Evolutionary conservation across 2,329 filamentous ascomycete species (phyloP), one percentile per base, ranked within the genome.

Genomic region (Claviceps digitariae): DNA sequence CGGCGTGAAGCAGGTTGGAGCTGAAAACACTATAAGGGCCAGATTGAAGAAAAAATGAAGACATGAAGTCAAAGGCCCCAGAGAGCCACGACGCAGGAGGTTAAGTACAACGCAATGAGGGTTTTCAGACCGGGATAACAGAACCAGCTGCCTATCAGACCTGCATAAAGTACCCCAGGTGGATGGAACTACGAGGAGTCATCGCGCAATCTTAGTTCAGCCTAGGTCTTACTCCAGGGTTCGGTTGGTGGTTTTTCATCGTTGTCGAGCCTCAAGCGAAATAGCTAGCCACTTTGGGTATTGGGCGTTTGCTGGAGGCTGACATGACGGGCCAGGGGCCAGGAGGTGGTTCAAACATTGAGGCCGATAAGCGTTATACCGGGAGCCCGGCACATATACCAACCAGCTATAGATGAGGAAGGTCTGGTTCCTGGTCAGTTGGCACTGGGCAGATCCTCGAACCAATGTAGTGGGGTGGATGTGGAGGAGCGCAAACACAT

Each of bases 181-280:
- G 23, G 34, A 41, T 46, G 20, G 17, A 25, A 17, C 20, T n/a
- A 40, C 8, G 55, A 55, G 46, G 55, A 57, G 55, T 55, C 51
- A 56, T 50, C 49, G 51, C 40, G 52, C 13, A 38, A 53, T 48
- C 50, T 47, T 29, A 44, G n/a, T 36, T 31, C 20, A 52, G 44
- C 17, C 17, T 50, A 56, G 54, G 21, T 51, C 51, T 47, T 17
- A 53, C 43, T 20, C 21, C 13, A 47, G 21, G 40, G 21, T 6
- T 45, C 31, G 2, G 7, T 15, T 34, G 41, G 1, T 31, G 10
- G 7, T 43, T 34, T 40, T 46, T 23, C 43, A 29, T 34, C 40
- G 44, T 21, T 13, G 38, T 48, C 23, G 31, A 46, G 43, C 41
- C 50, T 50, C 50, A 31, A 52, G 29, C 50, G 36, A 49, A 49